A percentile compares a stretch with the other conserved stretches of the same genome.
Evolutionary conservation across 805 yeast genomes (phyloP).

Genomic region (Lachancea sp.): DNA sequence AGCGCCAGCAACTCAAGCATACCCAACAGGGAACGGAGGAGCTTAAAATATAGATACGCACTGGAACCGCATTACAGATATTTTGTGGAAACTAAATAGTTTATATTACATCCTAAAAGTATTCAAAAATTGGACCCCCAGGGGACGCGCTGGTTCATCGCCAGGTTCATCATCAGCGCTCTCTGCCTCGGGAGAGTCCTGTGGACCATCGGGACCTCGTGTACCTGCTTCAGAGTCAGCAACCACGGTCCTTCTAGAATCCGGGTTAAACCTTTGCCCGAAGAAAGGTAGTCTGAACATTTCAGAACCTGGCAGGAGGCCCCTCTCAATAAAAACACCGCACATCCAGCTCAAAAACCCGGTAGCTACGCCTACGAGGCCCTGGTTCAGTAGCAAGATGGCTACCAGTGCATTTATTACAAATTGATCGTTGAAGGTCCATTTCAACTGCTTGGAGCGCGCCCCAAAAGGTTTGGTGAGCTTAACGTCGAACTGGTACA

Average conservation of each 20-base stretch:
- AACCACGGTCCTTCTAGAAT: conserved; percentile 1
- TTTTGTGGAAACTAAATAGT: not conserved
- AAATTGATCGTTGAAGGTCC: conserved; percentile 33
- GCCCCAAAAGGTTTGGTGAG: conserved; percentile 26
- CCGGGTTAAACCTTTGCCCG: not conserved
- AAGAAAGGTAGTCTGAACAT: conserved; percentile 13
- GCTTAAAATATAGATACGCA: conserved; percentile 7
- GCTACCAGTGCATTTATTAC: conserved; percentile 28
- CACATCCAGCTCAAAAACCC: conserved; percentile 39
- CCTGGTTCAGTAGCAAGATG: conserved; percentile 41
- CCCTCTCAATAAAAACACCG: conserved; percentile 40
- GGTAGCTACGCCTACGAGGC: conserved; percentile 34
- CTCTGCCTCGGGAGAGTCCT: conserved; percentile 17
- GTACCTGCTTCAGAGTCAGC: conserved; percentile 1
- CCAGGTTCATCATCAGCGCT: conserved; percentile 37
- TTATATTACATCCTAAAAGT: conserved; percentile 42
- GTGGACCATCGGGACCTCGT: conserved; percentile 13
- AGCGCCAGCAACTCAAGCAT: conserved; percentile 47
- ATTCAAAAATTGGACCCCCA: conserved; percentile 55
- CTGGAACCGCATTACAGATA: too few relatives aligned
- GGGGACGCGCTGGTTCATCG: conserved; percentile 56
- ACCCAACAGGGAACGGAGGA: conserved; percentile 11
- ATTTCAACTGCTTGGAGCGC: conserved; percentile 15
- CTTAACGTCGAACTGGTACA: conserved; percentile 36
- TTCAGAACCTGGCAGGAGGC: conserved; percentile 39